Evolutionary conservation across 148 eudicot genomes (phyloP), one percentile per base, ranked within the genome.

Genomic region (Cornus controversa): DNA sequence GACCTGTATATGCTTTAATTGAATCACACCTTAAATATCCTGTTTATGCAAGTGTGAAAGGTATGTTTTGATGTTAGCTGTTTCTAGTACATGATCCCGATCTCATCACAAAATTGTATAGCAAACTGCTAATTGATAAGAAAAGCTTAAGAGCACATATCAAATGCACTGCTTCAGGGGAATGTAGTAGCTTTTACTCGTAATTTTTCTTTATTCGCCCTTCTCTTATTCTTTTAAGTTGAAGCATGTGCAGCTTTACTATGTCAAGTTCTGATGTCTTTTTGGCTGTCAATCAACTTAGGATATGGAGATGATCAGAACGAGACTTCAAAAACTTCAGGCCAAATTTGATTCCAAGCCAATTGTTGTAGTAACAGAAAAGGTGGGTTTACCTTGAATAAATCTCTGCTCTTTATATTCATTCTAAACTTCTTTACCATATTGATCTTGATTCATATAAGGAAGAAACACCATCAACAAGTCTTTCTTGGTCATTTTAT

Each of bases 311-410:
- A 73, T 28, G 75, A 89, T 93, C 71, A 85, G 71, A 83, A 34
- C 22, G 69, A 90, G 84, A 76, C 91, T 93, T 70, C 71, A 85
- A 72, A 80, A 85, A 63, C 90, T 96, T 67, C 78, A 80, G 70
- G 57, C 76, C 53, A 77, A 74, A 75, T 86, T 88, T 77, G 85
- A 82, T 58, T 71, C 84, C 75, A 87, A 82, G 76, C 98, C 98
- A 4, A 53, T 81, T 50, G 86, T 88, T 73, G 85, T 92, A 76
- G 80, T 86, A 27, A 96, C 99, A n/a, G 99, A 96, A 82, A 96
- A 96, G 98, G 99, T 92, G 40, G 36, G 87, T 79, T 0, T 70
- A 75, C 62, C 65, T 58, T 72, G 36, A 79, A 63, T 16, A 64
- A 77, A 27, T 26, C 26, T 77, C n/a, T 34, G 24, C 53, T 47